Evolutionary conservation across 2,329 filamentous ascomycete species (phyloP), one percentile per base, ranked within the genome.

Genomic region (Penicillium sp.): DNA sequence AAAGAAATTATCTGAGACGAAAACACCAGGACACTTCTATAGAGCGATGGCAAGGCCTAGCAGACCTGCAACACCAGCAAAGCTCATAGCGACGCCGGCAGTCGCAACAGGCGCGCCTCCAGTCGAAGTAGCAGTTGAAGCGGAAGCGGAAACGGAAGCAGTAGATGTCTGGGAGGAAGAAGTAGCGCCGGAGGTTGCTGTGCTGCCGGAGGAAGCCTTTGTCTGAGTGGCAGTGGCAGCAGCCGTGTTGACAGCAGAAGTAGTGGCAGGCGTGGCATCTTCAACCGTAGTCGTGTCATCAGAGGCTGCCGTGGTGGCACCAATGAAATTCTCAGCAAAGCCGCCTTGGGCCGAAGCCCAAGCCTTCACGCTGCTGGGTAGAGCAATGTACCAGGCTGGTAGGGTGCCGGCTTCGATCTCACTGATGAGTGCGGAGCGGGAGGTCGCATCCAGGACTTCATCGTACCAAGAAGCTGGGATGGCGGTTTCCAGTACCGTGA

Each of bases 291-390:
- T 22, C 39, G 4, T 11, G 11, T 22, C 39, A 42, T 22, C 39
- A 10, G 5, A 8, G 11, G 13, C 8, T 14, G 19, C 47, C 13
- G 53, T 31, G 22, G 43, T 54, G 46, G 16, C 44, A 27, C 42
- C 31, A 21, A 49, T 49, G 26, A 54, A 24, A 37, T 42, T 52
- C 22, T 31, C 39, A 21, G 56, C 22, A 27, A 35, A n/a, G 45
- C 31, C 45, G 4, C 47, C 39, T 47, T 37, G 31, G 19, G 54
- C 19, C 67, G 16, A 71, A 57, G 26, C 66, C 67, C 70, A 37
- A 56, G 67, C 65, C 58, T 73, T 66, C 45, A 69, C 68, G 22
- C 60, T 63, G 16, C 57, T 44, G 3, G 69, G 69, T 2, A 73
- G 62, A 11, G 58, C 54, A 27, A 60, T 54, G 44, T 69, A 72